Base-by-base conservation (phyloP, 2,329 filamentous ascomycete genomes). In the Apiospora sp. region DNA sequence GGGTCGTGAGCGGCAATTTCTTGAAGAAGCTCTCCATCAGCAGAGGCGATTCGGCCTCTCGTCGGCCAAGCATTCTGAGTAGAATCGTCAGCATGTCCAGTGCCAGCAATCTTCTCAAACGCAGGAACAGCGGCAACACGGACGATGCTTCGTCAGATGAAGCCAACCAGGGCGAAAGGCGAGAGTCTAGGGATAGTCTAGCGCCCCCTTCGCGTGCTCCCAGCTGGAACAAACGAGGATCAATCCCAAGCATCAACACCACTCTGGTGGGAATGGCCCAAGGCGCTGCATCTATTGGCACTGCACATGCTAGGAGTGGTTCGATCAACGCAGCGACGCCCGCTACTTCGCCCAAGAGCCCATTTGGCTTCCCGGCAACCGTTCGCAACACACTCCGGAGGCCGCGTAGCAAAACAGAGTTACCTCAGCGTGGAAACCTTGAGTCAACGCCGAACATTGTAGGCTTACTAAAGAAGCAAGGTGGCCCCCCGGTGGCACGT, bases 11-110 rank as follows among this genome's bases (percentile, higher is more conserved):
- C 71, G 90, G 91, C 34, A 90, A 87, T 72, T 86, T 93, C 51
- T 81, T 93, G 54, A 93, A 92, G 78, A 91, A 89, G 79, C 83
- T 89, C 61, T 89, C 87, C 10, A 84, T 92, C 75, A 87, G 84
- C 75, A 87, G 84, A 69, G 83, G 84, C 27, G 83, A 84, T 54
- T 78, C 72, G 12, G 41, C 67, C 24, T 67, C 83, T 19, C 86
- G 87, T 27, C 85, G 87, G 74, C 86, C 87, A 67, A 90, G 86
- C 79, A 86, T 86, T 67, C 79, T 90, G 12, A 83, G 86, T 19
- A 85, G 83, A 12, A 80, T 89, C 2, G 85, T 89, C 13, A 85
- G 86, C 69, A 86, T 84, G 71, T 86, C 87, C 0, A 90, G 88
- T 74, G 78, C 82, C 0, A 84, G 84, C 58, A 83, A 86, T 12